A percentile compares a stretch with the other conserved stretches of the same genome.
Conservation (phyloP, 495 filamentous ascomycete genomes). For the Penicillium flavigenum region DNA sequence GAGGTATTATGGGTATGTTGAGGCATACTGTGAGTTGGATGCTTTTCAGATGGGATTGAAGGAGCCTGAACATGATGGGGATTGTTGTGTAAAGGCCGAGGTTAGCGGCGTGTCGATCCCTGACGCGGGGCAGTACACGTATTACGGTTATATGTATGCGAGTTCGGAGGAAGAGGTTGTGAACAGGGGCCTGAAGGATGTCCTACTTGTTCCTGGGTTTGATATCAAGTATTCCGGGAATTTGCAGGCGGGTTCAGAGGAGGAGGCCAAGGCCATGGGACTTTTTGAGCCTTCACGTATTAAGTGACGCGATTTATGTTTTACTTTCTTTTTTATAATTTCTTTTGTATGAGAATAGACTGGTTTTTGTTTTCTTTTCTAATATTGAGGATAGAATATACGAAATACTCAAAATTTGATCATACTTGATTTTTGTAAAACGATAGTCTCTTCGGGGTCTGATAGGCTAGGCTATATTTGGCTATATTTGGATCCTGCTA, state of each 20-base stretch:
- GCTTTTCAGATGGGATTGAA: conserved; percentile 4
- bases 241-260: background rate
- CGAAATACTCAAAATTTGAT: too few species aligned
- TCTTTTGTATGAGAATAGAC: too few species aligned
- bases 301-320: background rate
- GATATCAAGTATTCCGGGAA: conserved; percentile 1
- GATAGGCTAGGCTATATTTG: too few species aligned
- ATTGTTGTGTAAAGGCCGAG: background rate
- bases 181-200: background rate
- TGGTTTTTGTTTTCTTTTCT: too few species aligned
- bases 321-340: background rate
- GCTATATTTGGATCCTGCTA: too few species aligned
- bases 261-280: conserved; percentile 1
- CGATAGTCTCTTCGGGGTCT: too few species aligned
- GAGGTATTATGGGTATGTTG: background rate
- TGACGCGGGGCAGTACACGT: background rate
- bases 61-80: conserved; percentile 6
- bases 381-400: too few species aligned
- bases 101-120: background rate
- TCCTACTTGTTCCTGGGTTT: conserved; percentile 1
- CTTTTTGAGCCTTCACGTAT: conserved; percentile 7
- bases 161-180: background rate
- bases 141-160: conserved; percentile 9
- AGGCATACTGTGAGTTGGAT: background rate
- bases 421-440: too few species aligned